Conservation (phyloP, 2,329 filamentous ascomycete species). For the Epichloe typhina region DNA sequence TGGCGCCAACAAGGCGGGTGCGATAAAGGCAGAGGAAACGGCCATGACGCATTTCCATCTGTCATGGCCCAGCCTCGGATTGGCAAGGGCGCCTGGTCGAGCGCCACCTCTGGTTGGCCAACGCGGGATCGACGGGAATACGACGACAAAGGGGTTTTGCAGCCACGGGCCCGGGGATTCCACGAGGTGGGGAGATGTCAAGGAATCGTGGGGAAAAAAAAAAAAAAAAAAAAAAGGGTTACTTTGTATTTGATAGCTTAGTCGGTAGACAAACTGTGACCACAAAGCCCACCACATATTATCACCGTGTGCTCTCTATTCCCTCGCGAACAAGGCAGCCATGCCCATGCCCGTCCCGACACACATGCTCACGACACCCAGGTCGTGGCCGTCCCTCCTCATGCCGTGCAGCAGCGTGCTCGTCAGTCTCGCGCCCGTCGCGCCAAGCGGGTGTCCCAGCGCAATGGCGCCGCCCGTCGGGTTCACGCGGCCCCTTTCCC, state of each 20-base stretch:
- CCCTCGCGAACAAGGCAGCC: slow-evolving; percentile 52
- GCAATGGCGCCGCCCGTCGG: slow-evolving; percentile 93
- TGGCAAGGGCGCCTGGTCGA: background rate
- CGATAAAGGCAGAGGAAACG: slow-evolving; percentile 2
- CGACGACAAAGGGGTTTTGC: too few species aligned
- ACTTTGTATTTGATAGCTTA: too few species aligned
- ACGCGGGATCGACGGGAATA: too few species aligned
- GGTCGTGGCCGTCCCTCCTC: slow-evolving; percentile 56
- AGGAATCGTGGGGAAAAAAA: too few species aligned
- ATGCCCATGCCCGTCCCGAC: slow-evolving; percentile 73
- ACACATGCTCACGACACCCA: slow-evolving; percentile 88
- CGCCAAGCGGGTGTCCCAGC: slow-evolving; percentile 82
- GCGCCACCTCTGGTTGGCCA: slow-evolving; percentile 1
- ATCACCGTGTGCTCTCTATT: slow-evolving; percentile 16
- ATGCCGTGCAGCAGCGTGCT: slow-evolving; percentile 54
- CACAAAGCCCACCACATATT: too few species aligned
- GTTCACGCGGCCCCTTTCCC: slow-evolving; percentile 61
- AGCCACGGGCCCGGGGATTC: too few species aligned
- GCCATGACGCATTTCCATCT: slow-evolving; percentile 18
- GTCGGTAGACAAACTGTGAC: too few species aligned
- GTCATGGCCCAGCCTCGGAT: slow-evolving; percentile 9
- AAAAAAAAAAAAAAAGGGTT: too few species aligned
- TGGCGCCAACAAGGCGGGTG: background rate
- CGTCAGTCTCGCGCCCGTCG: slow-evolving; percentile 72
- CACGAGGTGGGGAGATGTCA: too few species aligned